These are phyloP conservation scores for Abortiporus biennis DNA, from an alignment of 1,284 basidiomycete genomes.

Conservation along the genomic window DNA sequence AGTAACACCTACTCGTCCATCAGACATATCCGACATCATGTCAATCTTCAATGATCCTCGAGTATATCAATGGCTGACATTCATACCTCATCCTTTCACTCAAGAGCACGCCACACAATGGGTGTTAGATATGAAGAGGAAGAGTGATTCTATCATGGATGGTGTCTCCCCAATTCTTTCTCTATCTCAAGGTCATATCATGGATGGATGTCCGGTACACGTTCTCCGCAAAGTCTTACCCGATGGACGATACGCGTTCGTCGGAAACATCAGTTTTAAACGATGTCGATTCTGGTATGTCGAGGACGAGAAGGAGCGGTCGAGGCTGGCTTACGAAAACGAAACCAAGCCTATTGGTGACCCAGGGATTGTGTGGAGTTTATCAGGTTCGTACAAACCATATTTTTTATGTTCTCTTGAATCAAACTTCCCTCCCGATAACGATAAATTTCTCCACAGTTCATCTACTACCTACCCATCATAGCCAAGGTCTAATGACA, in stretches of 20 bases:
- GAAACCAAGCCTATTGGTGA: constrained; percentile 29
- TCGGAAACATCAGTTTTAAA: constrained; percentile 32
- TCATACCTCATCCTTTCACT: constrained; percentile 29
- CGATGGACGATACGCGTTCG: constrained; percentile 33
- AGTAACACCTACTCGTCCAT: constrained; percentile 42
- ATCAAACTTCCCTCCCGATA: no score
- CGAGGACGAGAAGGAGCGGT: constrained; percentile 22
- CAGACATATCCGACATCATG: constrained; percentile 31
- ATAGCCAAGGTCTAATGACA: constrained; percentile 57
- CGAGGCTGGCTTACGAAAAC: constrained; percentile 27
- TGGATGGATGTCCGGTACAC: constrained; percentile 31
- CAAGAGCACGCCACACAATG: not conserved
- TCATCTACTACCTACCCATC: constrained; percentile 43
- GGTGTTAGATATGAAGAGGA: not conserved
- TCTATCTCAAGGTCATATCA: no score
- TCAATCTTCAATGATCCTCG: constrained; percentile 39
- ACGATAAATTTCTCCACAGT: constrained; percentile 25
- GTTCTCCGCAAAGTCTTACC: constrained; percentile 34
- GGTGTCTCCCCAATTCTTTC: no score
- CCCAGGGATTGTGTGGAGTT: constrained; percentile 36
- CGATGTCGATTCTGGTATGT: constrained; percentile 23
- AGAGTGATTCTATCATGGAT: not conserved
- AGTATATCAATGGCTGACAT: constrained; percentile 34
- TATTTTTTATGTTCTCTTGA: no score
- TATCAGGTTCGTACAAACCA: constrained; percentile 34